A percentile compares a stretch with the other conserved stretches of the same genome.
Evolutionary conservation across 179 eudicot genomes (phyloP).

Genomic region (Sideroxylon spinosum): DNA sequence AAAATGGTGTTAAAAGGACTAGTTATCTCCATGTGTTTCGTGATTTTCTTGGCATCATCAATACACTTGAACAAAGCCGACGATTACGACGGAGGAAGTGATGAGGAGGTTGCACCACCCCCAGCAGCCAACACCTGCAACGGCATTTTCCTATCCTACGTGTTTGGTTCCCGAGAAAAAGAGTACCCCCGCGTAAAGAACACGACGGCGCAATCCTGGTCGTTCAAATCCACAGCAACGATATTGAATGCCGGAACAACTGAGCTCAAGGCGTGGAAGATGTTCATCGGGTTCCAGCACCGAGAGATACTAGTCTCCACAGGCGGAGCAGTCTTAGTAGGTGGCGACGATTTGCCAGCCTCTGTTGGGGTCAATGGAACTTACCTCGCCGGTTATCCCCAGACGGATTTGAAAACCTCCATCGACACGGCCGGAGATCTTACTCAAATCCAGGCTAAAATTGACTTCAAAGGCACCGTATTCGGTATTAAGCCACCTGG

Average conservation of each 20-base stretch:
- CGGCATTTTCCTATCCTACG: slow-evolving; percentile 63
- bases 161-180: slow-evolving; percentile 57
- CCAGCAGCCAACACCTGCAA: slow-evolving; percentile 37
- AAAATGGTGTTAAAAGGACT: not conserved
- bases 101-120: not conserved
- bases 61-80: not conserved
- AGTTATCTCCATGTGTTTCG: not conserved
- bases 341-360: slow-evolving; percentile 58
- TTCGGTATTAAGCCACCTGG: slow-evolving; percentile 55
- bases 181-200: slow-evolving; percentile 66
- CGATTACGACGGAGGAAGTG: not conserved
- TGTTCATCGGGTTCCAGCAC: slow-evolving; percentile 63
- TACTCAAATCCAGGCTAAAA: slow-evolving; percentile 48
- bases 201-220: slow-evolving; percentile 74
- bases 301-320: slow-evolving; percentile 62
- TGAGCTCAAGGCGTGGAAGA: slow-evolving; percentile 80
- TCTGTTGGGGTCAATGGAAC: slow-evolving; percentile 64
- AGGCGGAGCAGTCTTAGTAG: slow-evolving; percentile 58
- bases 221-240: slow-evolving; percentile 46
- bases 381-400: slow-evolving; percentile 57
- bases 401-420: slow-evolving; percentile 65
- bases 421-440: slow-evolving; percentile 77
- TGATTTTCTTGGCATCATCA: not conserved
- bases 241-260: slow-evolving; percentile 55
- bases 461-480: slow-evolving; percentile 61